Percentiles rank a stretch among this genome's conserved stretches.
Conservation (phyloP, 106 monocot species). For the Dendrobium chrysotoxum region DNA sequence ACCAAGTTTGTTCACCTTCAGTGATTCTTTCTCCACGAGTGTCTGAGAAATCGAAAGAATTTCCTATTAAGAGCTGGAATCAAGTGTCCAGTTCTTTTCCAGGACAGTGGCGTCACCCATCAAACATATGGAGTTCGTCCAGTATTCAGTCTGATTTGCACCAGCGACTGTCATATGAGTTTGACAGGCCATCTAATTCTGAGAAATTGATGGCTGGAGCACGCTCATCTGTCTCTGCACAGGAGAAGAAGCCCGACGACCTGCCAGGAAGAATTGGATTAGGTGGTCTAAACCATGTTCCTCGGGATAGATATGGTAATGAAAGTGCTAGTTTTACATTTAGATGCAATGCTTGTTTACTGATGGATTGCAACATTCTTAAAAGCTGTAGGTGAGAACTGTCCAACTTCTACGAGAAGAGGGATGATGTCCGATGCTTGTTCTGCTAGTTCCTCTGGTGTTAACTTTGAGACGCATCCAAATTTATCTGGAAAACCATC, state of each 20-base stretch:
- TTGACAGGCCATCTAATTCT: conserved; percentile 52
- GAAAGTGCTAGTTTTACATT: conserved; percentile 31
- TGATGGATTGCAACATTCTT: conserved; percentile 8
- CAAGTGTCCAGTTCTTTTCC: conserved; percentile 44
- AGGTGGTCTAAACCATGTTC: conserved; percentile 26
- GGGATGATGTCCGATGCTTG: conserved; percentile 26
- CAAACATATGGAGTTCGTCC: conserved; percentile 56
- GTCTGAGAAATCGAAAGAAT: conserved; percentile 54
- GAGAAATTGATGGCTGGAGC: conserved; percentile 49
- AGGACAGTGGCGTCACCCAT: conserved; percentile 78
- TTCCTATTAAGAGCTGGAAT: conserved; percentile 55
- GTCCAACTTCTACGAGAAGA: conserved; percentile 35
- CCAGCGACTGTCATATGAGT: conserved; percentile 85
- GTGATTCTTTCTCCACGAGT: conserved; percentile 27
- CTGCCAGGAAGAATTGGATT: conserved; percentile 32
- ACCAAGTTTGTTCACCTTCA: conserved; percentile 47
- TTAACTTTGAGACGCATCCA: conserved; percentile 34
- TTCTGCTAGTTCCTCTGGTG: conserved; percentile 28
- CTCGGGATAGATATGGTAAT: conserved; percentile 47
- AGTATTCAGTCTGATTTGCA: conserved; percentile 76
- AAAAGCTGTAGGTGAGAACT: conserved; percentile 17
- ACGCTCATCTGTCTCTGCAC: conserved; percentile 29
- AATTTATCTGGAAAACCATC: conserved; percentile 24
- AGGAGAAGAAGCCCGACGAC: conserved; percentile 57
- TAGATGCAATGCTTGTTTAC: conserved; percentile 10